Base-by-base conservation (phyloP, 495 filamentous ascomycete genomes). In the Bombardia bombarda region DNA sequence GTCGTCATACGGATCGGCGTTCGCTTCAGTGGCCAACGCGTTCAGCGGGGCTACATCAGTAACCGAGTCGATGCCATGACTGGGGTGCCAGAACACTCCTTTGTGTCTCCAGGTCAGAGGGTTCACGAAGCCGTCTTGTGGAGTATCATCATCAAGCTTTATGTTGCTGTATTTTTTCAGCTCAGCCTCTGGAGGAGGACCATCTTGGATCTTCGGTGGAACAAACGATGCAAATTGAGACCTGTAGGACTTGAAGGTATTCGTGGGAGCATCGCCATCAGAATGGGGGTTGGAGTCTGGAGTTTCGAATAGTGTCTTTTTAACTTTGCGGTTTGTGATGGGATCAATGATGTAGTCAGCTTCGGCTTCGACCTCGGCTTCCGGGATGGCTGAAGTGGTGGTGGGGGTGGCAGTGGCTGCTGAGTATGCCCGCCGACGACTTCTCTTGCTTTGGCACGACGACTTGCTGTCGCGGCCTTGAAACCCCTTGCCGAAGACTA, bases 301-400 rank as follows among this genome's bases (percentile, higher is more conserved):
- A 10, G 5, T 32, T n/a, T 28, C 34, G 1, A 14, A 14, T 0
- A 24, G 3, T 2, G 49, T 40, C 40, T 58, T 69, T 38, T 46
- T 51, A 4, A 80, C 67, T 53, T 71, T 78, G n/a, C 74, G 70
- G 49, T 77, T 78, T 16, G 76, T 77, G 43, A 82, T 79, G n/a
- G 75, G 75, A 51, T 82, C 77, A 36, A 79, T 77, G 14, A 65
- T 51, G 36, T 70, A 78, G 4, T 69, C 72, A 1, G 46, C 31
- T 4, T 45, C 42, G 14, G 32, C 16, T 5, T 41, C n/a, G 1
- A 32, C 8, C 1, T 6, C 1, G 30, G 40, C 5, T 32, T 23
- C 5, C 28, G 13, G n/a, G n/a, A n/a, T n/a, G n/a, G n/a, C n/a
- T n/a, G n/a, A n/a, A n/a, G n/a, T n/a, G n/a, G n/a, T n/a, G n/a